Evolutionary conservation across 306 rosid species (phyloP).

Genomic region (Canavalia gladiata): DNA sequence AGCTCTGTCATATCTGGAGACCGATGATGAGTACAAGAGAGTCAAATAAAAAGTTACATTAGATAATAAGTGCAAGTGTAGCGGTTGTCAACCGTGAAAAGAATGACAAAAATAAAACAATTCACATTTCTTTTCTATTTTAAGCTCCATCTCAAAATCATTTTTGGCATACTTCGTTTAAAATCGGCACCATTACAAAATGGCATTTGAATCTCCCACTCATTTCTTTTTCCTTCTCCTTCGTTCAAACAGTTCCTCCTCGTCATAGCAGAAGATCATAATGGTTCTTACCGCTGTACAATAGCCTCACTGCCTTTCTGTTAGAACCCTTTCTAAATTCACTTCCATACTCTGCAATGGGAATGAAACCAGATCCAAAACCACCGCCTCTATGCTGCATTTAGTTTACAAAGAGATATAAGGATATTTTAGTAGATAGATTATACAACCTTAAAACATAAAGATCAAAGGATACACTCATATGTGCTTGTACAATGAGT

Average conservation of each 20-base stretch:
- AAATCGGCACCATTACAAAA: slow-evolving; percentile 14
- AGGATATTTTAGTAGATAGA: slow-evolving; percentile 31
- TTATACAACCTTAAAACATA: slow-evolving; percentile 3
- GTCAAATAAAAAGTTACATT: neutral
- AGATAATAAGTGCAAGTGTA: neutral
- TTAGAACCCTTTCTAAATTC: slow-evolving; percentile 68
- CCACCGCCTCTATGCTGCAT: slow-evolving; percentile 82
- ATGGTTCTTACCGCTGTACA: slow-evolving; percentile 89
- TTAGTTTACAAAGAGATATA: slow-evolving; percentile 37
- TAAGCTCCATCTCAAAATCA: slow-evolving; percentile 10
- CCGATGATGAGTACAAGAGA: neutral
- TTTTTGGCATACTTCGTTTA: neutral
- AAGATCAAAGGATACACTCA: neutral
- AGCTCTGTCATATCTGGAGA: neutral
- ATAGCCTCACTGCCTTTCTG: slow-evolving; percentile 77
- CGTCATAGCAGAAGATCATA: slow-evolving; percentile 83
- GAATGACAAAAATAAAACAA: neutral
- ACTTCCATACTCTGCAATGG: slow-evolving; percentile 93
- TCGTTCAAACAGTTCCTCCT: slow-evolving; percentile 33
- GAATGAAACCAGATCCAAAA: slow-evolving; percentile 80
- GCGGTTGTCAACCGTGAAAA: neutral
- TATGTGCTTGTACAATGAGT: neutral
- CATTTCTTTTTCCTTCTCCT: neutral
- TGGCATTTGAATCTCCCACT: slow-evolving; percentile 26
- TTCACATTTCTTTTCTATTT: slow-evolving; percentile 10